Evolutionary conservation across 2,329 filamentous ascomycete genomes (phyloP), one percentile per base, ranked within the genome.

Genomic region (Westerdykella aurantiaca): DNA sequence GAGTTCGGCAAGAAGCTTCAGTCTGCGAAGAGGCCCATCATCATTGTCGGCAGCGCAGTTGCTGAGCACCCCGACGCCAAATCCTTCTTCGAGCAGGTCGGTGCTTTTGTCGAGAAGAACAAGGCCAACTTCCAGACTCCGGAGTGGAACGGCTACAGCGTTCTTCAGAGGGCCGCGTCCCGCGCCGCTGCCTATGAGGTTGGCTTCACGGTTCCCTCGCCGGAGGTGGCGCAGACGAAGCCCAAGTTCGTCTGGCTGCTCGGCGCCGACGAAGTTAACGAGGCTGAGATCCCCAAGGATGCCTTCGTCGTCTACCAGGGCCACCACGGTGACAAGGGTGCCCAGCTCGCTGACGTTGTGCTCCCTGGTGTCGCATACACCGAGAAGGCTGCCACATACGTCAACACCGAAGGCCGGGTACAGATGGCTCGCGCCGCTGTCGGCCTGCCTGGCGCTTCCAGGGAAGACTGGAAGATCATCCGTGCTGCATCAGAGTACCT

Each of bases 391-490:
- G 90, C 83, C 47, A 98, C 93, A 37, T 98, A 95, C 64, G 81
- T 98, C 72, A 98, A 97, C 80, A 97, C 93, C 0, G 93, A 98
- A 71, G 93, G 93, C 44, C 87, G 93, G 58, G 88, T 93, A 17
- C 93, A 98, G 73, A 85, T 95, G 76, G 93, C 87, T 42, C 86
- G 93, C 53, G 85, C 88, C 38, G 93, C 93, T 23, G 94, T 89
- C 31, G 86, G 86, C 37, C 77, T 95, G 53, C 88, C 89, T 18
- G 93, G 93, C 47, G 93, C 89, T 42, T 82, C 91, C 44, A 82
- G 93, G 63, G 91, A 93, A 51, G 93, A 98, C 73, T 98, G 93
- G 93, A 98, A 97, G 81, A 97, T 98, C 62, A 83, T 98, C 57
- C 88, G 93, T 52, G 93, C 93, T 14, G 82, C 80, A 44, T 93